Conservation (phyloP, 2,329 filamentous ascomycete genomes). For the Diaporthe helianthi region DNA sequence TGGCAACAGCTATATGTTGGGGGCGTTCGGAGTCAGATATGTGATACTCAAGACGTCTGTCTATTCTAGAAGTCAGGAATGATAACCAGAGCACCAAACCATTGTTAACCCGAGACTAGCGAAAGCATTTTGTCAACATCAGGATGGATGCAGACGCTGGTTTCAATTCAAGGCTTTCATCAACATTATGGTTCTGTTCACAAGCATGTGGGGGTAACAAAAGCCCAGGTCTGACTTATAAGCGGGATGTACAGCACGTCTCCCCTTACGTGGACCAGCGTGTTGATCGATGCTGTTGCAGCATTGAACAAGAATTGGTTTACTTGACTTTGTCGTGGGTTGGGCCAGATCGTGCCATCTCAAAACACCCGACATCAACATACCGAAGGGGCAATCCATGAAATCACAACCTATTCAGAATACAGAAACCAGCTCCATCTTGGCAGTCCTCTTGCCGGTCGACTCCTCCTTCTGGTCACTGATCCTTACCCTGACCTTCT, state of each 20-base stretch:
- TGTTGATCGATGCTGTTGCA: background rate
- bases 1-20: background rate
- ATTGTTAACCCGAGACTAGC: background rate
- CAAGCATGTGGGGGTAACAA: background rate
- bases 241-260: too few species aligned
- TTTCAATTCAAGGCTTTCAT: background rate
- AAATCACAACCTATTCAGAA: background rate
- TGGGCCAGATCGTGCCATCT: background rate
- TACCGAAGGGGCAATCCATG: background rate
- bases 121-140: background rate
- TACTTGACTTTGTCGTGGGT: background rate
- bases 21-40: conserved; percentile 20
- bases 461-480: conserved; percentile 92
- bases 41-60: conserved; percentile 21
- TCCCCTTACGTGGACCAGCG: background rate
- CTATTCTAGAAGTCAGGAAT: background rate
- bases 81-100: background rate
- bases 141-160: background rate
- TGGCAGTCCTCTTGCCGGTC: conserved; percentile 94
- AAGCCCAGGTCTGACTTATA: background rate
- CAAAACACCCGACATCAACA: too few species aligned
- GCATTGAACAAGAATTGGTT: background rate
- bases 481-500: conserved; percentile 88
- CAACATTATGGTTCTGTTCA: background rate
- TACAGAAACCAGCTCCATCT: conserved; percentile 68